Base-by-base conservation (phyloP, 2,329 filamentous ascomycete genomes). In the Nemania sp. region DNA sequence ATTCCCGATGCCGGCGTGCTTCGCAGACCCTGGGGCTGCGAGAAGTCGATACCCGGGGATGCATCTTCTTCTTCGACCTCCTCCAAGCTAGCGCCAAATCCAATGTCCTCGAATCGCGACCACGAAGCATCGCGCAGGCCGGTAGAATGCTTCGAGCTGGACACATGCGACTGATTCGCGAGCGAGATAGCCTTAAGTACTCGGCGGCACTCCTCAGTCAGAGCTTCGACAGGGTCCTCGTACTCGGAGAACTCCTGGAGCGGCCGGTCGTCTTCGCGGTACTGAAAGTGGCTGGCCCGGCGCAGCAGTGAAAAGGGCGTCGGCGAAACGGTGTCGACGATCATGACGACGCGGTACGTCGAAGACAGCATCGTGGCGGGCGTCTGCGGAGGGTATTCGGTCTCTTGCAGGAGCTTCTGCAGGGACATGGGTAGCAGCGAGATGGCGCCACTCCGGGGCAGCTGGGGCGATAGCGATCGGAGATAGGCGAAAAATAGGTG, bases 401-500 rank as follows among this genome's bases (percentile, higher is more conserved):
- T 96, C 64, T 96, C 91, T 66, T 93, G 86, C 30, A 97, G 80
- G 11, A 99, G 80, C 62, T 93, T 89, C 73, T 97, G 91, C 15
- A 99, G 80, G 11, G 94, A 96, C 68, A 92, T 88, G 7, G 94
- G 94, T 14, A 99, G 81, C 60, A 88, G 82, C 0, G 92, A 89
- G 57, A 97, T 96, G 41, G 89, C 89, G 59, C 84, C 89, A 47
- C 88, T 77, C 24, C 49, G 53, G 39, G 84, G 82, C 59, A 86
- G 82, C 59, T 93, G 88, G n/a, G 94, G 93, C 1, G 91, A 86
- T 41, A 96, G 76, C 0, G 92, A 97, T 64, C 94, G 84, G 42
- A 99, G 83, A 70, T 97, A 99, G 51, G 94, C 94, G 69, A 99
- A 99, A 79, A 99, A 99, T 49, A 99, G 77, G 76, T 99, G 94